Percentiles rank a stretch among this genome's conserved stretches.
Evolutionary conservation across 2,329 filamentous ascomycete genomes (phyloP).

Genomic region (Mycogone perniciosa): DNA sequence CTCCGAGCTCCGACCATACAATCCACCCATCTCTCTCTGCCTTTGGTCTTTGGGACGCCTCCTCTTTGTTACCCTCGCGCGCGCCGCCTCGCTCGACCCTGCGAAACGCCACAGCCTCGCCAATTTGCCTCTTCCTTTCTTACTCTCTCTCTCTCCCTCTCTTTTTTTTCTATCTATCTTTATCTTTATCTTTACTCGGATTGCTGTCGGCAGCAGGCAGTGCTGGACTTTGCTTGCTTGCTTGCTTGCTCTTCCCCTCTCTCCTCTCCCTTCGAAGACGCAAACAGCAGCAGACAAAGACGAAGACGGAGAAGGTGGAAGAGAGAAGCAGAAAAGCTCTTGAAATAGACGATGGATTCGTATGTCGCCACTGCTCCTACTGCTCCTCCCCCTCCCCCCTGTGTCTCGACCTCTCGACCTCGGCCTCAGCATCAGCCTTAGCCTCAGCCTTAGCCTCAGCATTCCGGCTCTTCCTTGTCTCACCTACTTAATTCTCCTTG

Average conservation of each 20-base stretch:
- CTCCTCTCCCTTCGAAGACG: not conserved
- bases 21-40: too few species aligned
- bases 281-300: not conserved
- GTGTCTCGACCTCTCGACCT: not conserved
- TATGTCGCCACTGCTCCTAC: conserved; percentile 18
- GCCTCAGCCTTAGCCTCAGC: not conserved
- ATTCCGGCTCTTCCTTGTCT: not conserved
- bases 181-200: conserved; percentile 2
- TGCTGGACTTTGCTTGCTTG: conserved; percentile 7
- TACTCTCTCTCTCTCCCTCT: not conserved
- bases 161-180: not conserved
- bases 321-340: not conserved
- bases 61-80: too few species aligned
- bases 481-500: not conserved
- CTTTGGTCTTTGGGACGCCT: too few species aligned
- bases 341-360: conserved; percentile 23
- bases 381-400: conserved; percentile 5
- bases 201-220: conserved; percentile 9
- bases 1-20: too few species aligned
- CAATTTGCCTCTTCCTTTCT: not conserved
- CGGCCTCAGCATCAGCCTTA: not conserved
- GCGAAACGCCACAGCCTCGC: not conserved
- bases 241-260: conserved; percentile 3
- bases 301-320: not conserved
- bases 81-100: too few species aligned